Percentiles rank a stretch among this genome's conserved stretches.
Conservation (phyloP, 805 yeast genomes). For the Starmerella vaccinii region DNA sequence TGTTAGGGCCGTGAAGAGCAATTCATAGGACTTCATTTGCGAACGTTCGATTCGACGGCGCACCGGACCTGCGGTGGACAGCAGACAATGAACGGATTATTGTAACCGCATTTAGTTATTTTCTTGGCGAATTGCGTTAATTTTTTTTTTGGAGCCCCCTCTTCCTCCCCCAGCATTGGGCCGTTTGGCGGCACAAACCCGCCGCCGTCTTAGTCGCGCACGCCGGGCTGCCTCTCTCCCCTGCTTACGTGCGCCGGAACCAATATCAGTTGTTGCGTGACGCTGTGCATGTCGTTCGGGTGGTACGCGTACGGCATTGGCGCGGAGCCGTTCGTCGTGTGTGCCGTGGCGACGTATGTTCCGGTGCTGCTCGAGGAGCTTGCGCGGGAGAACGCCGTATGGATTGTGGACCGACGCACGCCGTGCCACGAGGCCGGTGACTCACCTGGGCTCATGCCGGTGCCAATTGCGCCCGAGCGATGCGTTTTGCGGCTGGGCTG, state of each 20-base stretch:
- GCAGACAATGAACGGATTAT: too few relatives aligned
- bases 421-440: conserved; percentile 37
- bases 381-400: conserved; percentile 64
- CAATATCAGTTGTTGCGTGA: background rate
- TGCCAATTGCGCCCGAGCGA: conserved; percentile 26
- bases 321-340: conserved; percentile 69
- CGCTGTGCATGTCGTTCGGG: conserved; percentile 32
- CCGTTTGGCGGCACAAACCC: too few relatives aligned
- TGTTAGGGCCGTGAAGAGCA: too few relatives aligned
- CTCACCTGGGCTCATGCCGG: conserved; percentile 24
- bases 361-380: conserved; percentile 61
- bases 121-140: too few relatives aligned
- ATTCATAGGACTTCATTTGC: too few relatives aligned
- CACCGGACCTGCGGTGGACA: too few relatives aligned
- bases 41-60: too few relatives aligned
- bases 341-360: conserved; percentile 68
- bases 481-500: conserved; percentile 44
- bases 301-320: conserved; percentile 67
- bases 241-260: conserved; percentile 4
- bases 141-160: too few relatives aligned
- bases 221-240: too few relatives aligned
- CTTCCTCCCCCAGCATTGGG: too few relatives aligned
- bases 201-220: too few relatives aligned
- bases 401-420: conserved; percentile 44
- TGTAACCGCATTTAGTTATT: too few relatives aligned